Base-by-base conservation (phyloP, 352 stramenopile genomes). In the Phytophthora palmivora region DNA sequence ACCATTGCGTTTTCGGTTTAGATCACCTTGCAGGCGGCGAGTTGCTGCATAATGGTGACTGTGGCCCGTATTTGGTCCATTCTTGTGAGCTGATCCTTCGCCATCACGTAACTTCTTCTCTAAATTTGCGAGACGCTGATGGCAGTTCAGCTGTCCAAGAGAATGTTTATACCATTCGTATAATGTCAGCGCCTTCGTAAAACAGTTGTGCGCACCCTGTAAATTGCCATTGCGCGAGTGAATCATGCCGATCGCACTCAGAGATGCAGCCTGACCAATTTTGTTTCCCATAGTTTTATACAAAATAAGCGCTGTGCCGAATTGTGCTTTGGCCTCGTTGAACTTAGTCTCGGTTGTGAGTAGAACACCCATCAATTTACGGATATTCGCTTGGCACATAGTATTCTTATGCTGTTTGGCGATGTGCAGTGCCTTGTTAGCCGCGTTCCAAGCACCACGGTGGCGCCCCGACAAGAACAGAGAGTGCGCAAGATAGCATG, bases 91-190 rank as follows among this genome's bases (percentile, higher is more conserved):
- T 34, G 85, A 46, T 2, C 79, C 82, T 46, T 91, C 82, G 6
- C 82, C 82, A 44, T 91, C 82, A 30, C 82, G 80, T 24, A 94
- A 59, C 47, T 94, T 94, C 58, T 94, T 94, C 56, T 94, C 84
- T n/a, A 94, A 54, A 45, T 94, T 91, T 11, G 82, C 84, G 28
- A 94, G 76, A 4, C 84, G 80, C 50, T 94, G 84, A 48, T 94
- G 84, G 52, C 84, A 92, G 37, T 94, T 94, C 16, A 94, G 47
- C 38, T 94, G 84, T 1, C 84, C 84, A 8, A 94, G 59, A 7
- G 82, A 73, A 58, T 94, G 84, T 19, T 94, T 89, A 58, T 88
- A 91, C 84, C 84, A 94, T 59, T 94, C 84, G 49, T 92, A 94
- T 2, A 94, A 48, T 19, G 84, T 91, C 44, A 94, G 60, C 0